Conservation (phyloP, 2,329 filamentous ascomycete genomes). For the Purpureocillium lavendulum region DNA sequence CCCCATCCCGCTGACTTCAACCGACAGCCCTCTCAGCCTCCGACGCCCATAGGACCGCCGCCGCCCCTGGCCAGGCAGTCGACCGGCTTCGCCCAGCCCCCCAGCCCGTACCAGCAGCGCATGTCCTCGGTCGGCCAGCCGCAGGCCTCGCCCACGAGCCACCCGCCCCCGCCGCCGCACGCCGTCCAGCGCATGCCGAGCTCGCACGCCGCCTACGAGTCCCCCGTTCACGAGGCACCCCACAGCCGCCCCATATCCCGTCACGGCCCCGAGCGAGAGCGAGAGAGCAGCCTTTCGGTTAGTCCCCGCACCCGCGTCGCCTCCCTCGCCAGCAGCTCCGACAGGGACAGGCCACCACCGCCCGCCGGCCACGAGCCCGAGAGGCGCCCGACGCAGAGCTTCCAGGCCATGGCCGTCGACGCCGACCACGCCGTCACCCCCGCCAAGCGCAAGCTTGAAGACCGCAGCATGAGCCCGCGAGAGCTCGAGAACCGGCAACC, state of each 20-base stretch:
- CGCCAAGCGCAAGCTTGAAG: constrained; percentile 30
- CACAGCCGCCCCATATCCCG: background rate
- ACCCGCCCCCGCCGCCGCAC: constrained; percentile 13
- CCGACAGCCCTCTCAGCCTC: constrained; percentile 45
- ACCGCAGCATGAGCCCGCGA: constrained; percentile 34
- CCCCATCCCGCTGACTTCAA: constrained; percentile 32
- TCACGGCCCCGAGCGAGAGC: constrained; percentile 31
- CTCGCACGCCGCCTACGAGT: constrained; percentile 6
- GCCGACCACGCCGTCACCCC: constrained; percentile 24
- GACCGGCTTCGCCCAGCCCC: constrained; percentile 36
- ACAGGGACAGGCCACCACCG: constrained; percentile 14
- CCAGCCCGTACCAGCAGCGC: constrained; percentile 54
- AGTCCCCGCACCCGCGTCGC: constrained; percentile 67
- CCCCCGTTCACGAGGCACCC: constrained; percentile 7
- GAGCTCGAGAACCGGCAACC: constrained; percentile 42
- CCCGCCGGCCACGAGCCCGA: constrained; percentile 13
- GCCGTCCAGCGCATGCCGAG: constrained; percentile 2
- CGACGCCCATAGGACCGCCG: constrained; percentile 44
- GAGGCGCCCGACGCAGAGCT: constrained; percentile 11
- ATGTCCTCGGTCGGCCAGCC: constrained; percentile 19
- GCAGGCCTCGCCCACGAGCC: constrained; percentile 13
- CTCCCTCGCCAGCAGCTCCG: constrained; percentile 38
- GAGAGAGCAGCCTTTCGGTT: constrained; percentile 64
- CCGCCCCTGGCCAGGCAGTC: constrained; percentile 34
- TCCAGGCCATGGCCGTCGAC: constrained; percentile 19